These are phyloP conservation scores for Nasturtium officinale DNA, from an alignment of 345 rosid genomes.

Conservation along the genomic window DNA sequence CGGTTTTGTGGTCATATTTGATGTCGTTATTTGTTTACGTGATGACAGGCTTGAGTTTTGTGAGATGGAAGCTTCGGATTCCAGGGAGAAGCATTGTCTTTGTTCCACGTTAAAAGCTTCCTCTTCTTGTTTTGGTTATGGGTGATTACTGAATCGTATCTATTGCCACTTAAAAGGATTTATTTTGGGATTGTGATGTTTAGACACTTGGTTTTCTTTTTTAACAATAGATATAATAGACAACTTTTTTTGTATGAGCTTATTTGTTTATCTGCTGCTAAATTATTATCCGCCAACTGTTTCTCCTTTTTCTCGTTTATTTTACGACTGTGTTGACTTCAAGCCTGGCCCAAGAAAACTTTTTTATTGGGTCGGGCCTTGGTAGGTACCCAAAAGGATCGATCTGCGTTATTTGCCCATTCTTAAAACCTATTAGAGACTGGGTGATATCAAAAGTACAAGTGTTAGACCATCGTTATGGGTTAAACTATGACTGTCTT, in stretches of 20 bases:
- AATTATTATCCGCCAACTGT: neutral
- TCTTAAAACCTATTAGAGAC: too few species aligned
- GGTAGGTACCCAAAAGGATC: neutral
- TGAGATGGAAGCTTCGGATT: slow-evolving; percentile 21
- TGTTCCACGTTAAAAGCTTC: slow-evolving; percentile 16
- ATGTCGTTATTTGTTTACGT: slow-evolving; percentile 15
- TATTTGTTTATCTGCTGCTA: neutral
- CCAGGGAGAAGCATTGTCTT: slow-evolving; percentile 14
- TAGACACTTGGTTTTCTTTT: neutral
- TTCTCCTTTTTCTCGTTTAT: too few species aligned
- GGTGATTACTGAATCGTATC: slow-evolving; percentile 27
- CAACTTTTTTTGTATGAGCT: neutral
- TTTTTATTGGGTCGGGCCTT: neutral
- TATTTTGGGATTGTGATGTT: slow-evolving; percentile 19
- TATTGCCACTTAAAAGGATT: slow-evolving; percentile 16
- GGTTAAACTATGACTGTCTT: too few species aligned
- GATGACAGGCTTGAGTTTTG: slow-evolving; percentile 31
- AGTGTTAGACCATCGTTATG: too few species aligned
- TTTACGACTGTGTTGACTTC: neutral
- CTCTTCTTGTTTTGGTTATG: slow-evolving; percentile 9
- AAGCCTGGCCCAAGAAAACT: too few species aligned
- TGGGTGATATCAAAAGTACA: too few species aligned
- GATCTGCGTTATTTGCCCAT: too few species aligned
- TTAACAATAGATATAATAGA: neutral
- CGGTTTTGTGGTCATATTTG: neutral